Evolutionary conservation across 2,329 filamentous ascomycete species (phyloP).

Genomic region (Fusarium illudens): DNA sequence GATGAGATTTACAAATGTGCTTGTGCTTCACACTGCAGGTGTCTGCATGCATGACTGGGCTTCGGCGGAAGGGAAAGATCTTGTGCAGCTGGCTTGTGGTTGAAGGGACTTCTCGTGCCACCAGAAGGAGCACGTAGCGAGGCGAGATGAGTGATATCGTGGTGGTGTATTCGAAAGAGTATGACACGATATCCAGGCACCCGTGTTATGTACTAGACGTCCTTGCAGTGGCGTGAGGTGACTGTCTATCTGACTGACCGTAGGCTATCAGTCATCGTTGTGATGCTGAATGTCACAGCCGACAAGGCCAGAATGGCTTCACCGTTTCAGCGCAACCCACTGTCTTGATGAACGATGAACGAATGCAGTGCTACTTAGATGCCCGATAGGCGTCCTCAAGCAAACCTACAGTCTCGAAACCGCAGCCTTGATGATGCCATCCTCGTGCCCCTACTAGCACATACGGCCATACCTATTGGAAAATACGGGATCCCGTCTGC

Average conservation of each 20-base stretch:
- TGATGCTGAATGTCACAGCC: too few species aligned
- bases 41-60: background rate
- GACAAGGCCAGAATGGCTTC: too few species aligned
- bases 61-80: background rate
- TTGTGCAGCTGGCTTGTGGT: background rate
- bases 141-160: background rate
- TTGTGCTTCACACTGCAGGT: background rate
- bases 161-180: background rate
- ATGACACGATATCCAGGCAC: background rate
- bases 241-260: background rate
- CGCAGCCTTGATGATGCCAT: background rate
- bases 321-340: too few species aligned
- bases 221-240: too few species aligned
- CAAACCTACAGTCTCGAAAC: too few species aligned
- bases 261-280: too few species aligned
- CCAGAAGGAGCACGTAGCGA: background rate
- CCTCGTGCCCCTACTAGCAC: background rate
- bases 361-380: too few species aligned
- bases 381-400: too few species aligned
- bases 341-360: too few species aligned
- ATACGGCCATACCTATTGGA: background rate
- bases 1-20: fast-evolving
- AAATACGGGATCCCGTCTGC: background rate
- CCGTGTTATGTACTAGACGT: background rate
- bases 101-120: background rate